These are phyloP conservation scores for Discostella pseudostelligera DNA, from an alignment of 108 stramenopile genomes.

Conservation along the genomic window DNA sequence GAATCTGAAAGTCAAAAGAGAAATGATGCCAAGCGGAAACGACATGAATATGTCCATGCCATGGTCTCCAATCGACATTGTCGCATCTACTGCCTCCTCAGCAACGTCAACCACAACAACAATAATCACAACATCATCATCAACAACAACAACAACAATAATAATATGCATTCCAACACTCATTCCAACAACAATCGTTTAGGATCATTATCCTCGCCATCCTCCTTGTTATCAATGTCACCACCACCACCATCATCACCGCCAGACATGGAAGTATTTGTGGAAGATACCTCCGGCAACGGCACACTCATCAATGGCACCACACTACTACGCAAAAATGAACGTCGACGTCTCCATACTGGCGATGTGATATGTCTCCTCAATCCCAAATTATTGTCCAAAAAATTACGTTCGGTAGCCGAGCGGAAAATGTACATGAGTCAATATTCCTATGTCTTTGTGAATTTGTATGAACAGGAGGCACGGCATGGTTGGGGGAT, in stretches of 20 bases:
- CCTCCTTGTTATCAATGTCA: no score
- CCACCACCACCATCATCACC: background rate
- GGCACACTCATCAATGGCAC: constrained; percentile 87
- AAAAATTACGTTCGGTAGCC: constrained; percentile 38
- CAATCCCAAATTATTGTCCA: constrained; percentile 66
- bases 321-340: constrained; percentile 63
- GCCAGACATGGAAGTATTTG: constrained; percentile 67
- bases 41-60: constrained; percentile 63
- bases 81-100: constrained; percentile 61
- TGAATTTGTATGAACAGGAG: constrained; percentile 62
- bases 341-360: constrained; percentile 81
- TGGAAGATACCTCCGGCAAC: constrained; percentile 91
- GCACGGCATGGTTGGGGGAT: constrained; percentile 25
- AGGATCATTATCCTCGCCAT: background rate
- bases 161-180: no score
- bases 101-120: constrained; percentile 5
- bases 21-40: constrained; percentile 32
- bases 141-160: constrained; percentile 6
- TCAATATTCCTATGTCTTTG: constrained; percentile 76
- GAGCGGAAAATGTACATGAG: constrained; percentile 45
- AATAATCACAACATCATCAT: no score
- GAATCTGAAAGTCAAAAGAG: constrained; percentile 14
- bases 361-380: constrained; percentile 93
- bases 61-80: constrained; percentile 82
- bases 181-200: constrained; percentile 1